Conservation (phyloP, 2,329 filamentous ascomycete species). For the Aspergillus floridensis region DNA sequence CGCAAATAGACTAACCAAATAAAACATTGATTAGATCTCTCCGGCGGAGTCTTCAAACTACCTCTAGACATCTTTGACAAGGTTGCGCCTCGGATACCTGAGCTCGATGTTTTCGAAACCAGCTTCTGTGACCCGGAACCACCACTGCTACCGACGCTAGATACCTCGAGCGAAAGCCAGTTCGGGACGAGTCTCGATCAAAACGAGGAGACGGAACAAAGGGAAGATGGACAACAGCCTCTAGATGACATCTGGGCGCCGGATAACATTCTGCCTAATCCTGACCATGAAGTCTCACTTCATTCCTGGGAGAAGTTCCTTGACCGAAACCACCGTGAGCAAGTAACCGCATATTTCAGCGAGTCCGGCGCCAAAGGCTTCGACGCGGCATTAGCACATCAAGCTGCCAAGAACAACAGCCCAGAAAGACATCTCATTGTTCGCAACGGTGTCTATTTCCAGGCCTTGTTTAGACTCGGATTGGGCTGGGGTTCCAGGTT, state of each 20-base stretch:
- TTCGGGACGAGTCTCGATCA: conserved; percentile 21
- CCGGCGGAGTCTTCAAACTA: conserved; percentile 25
- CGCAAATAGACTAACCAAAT: not conserved
- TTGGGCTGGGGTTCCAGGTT: conserved; percentile 46
- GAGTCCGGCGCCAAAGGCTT: conserved; percentile 43
- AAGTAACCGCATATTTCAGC: conserved; percentile 42
- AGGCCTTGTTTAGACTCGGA: conserved; percentile 40
- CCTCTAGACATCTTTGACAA: conserved; percentile 22
- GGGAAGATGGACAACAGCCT: conserved; percentile 17
- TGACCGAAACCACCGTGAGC: conserved; percentile 30
- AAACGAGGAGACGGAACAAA: conserved; percentile 17
- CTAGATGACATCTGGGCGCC: conserved; percentile 33
- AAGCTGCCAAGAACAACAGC: conserved; percentile 20
- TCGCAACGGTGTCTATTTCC: conserved; percentile 38
- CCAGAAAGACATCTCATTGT: conserved; percentile 32
- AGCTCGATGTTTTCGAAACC: conserved; percentile 33
- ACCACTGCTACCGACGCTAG: conserved; percentile 18
- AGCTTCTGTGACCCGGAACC: conserved; percentile 22
- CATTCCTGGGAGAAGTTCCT: conserved; percentile 45
- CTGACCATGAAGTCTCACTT: conserved; percentile 19
- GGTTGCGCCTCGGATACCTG: conserved; percentile 27
- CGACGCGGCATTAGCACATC: conserved; percentile 37
- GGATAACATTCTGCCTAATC: conserved; percentile 21
- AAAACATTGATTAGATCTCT: conserved; percentile 21
- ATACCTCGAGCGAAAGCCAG: conserved; percentile 21